Conservation (phyloP, 129 eudicot species). For the Centella asiatica region DNA sequence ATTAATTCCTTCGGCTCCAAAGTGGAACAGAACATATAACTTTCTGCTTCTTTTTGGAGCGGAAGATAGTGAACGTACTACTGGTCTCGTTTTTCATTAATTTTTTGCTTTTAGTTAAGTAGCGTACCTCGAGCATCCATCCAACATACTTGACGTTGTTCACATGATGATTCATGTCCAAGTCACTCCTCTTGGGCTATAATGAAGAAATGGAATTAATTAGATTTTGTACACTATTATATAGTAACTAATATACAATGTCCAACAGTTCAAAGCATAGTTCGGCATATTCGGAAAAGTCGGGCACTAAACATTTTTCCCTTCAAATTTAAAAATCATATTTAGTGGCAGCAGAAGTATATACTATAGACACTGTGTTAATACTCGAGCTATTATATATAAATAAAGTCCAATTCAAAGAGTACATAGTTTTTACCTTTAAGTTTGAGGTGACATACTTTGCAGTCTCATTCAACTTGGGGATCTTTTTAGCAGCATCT, state of each 20-base stretch:
- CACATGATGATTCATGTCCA: conserved; percentile 94
- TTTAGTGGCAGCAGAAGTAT: not conserved
- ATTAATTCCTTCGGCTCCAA: too few species aligned
- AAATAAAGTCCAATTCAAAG: not conserved
- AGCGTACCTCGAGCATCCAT: conserved; percentile 88
- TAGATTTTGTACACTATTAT: too few species aligned
- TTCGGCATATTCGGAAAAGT: too few species aligned
- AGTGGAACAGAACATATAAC: not conserved
- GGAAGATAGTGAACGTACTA: too few species aligned
- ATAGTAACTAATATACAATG: not conserved
- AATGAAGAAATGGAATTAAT: not conserved
- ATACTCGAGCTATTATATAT: too few species aligned
- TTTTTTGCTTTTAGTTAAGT: too few species aligned
- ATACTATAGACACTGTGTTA: not conserved
- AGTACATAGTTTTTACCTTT: conserved; percentile 47
- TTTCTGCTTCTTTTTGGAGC: not conserved
- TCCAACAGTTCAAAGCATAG: not conserved
- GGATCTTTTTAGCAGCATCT: conserved; percentile 43
- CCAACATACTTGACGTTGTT: conserved; percentile 79
- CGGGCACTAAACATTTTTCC: too few species aligned
- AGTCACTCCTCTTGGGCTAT: conserved; percentile 80
- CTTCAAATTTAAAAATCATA: not conserved
- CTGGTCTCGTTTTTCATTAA: too few species aligned
- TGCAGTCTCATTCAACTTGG: conserved; percentile 56
- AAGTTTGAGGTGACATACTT: conserved; percentile 42